Conservation (phyloP, 768 basidiomycete species). For the Boletus coccyginus region DNA sequence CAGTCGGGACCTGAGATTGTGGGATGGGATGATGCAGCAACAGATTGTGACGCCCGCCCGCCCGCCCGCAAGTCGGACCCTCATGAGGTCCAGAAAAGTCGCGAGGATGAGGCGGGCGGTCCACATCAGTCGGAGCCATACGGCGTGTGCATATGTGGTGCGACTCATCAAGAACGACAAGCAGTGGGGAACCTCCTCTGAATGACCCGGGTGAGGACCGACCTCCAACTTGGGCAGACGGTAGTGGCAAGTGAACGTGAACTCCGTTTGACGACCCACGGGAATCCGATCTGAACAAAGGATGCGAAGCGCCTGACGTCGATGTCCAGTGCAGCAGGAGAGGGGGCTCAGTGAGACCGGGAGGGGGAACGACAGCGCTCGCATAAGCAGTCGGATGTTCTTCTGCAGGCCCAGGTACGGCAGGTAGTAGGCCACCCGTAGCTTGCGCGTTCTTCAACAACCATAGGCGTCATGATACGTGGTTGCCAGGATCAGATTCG, state of each 20-base stretch:
- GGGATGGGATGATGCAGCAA: slow-evolving; percentile 70
- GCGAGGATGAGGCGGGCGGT: slow-evolving; percentile 53
- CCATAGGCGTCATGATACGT: slow-evolving; percentile 70
- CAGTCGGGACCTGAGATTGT: slow-evolving; percentile 52
- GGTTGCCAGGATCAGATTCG: slow-evolving; percentile 88
- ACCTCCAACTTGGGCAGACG: slow-evolving; percentile 45
- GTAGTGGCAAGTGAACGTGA: slow-evolving; percentile 53
- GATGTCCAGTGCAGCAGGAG: slow-evolving; percentile 52
- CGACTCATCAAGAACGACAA: slow-evolving; percentile 73
- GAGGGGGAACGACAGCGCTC: slow-evolving; percentile 68
- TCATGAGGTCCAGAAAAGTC: slow-evolving; percentile 56
- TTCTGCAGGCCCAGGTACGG: slow-evolving; percentile 90
- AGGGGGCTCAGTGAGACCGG: slow-evolving; percentile 64
- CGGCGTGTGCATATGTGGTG: slow-evolving; percentile 65
- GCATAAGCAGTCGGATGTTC: slow-evolving; percentile 96
- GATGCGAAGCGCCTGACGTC: slow-evolving; percentile 28
- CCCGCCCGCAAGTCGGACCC: slow-evolving; percentile 45
- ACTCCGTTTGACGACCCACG: slow-evolving; percentile 47
- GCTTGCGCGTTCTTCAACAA: slow-evolving; percentile 77
- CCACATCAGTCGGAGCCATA: slow-evolving; percentile 76
- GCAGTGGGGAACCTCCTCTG: slow-evolving; percentile 80
- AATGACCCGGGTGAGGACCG: slow-evolving; percentile 72
- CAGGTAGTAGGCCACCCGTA: slow-evolving; percentile 71
- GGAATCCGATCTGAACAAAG: slow-evolving; percentile 65
- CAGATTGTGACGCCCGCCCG: slow-evolving; percentile 47